phyloP scores from a whole-genome alignment of 2,329 filamentous ascomycete species.

The Aspergillus jensenii region DNA sequence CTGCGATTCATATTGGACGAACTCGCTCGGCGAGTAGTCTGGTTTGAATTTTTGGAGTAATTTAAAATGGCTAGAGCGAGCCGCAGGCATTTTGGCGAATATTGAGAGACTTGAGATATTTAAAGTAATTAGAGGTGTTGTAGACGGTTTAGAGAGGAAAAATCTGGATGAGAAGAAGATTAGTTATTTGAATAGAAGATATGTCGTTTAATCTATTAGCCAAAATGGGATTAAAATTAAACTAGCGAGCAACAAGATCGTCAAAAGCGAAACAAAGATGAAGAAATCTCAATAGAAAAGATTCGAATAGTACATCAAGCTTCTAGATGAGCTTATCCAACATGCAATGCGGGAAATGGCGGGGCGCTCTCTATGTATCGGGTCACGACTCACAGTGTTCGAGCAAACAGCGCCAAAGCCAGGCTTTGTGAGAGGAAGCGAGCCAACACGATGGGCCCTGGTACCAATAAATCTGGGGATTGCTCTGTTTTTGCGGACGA shows the following conservation, averaged over 20 bases:
- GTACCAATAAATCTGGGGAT: background rate
- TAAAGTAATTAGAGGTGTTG: constrained; percentile 13
- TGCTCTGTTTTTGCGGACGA: constrained; percentile 5
- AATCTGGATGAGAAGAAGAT: constrained; percentile 17
- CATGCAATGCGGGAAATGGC: background rate
- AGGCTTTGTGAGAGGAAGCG: constrained; percentile 25
- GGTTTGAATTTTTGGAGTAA: constrained; percentile 82
- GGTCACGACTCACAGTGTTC: constrained; percentile 29
- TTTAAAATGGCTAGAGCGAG: constrained; percentile 65
- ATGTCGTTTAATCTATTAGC: background rate
- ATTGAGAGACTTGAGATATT: constrained; percentile 9
- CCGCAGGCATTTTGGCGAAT: constrained; percentile 55
- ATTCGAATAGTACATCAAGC: background rate
- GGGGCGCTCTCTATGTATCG: background rate
- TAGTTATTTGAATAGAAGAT: background rate
- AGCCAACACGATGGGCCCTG: constrained; percentile 30
- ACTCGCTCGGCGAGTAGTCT: constrained; percentile 82
- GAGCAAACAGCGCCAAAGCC: constrained; percentile 27
- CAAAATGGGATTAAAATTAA: constrained; percentile 3
- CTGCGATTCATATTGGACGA: constrained; percentile 95
- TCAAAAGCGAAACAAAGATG: background rate
- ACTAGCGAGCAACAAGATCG: background rate
- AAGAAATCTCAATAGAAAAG: background rate
- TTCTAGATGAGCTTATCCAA: background rate
- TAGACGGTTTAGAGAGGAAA: constrained; percentile 21